Evolutionary conservation across 257 asterid genomes (phyloP).

Genomic region (Solanum pinnatisectum): DNA sequence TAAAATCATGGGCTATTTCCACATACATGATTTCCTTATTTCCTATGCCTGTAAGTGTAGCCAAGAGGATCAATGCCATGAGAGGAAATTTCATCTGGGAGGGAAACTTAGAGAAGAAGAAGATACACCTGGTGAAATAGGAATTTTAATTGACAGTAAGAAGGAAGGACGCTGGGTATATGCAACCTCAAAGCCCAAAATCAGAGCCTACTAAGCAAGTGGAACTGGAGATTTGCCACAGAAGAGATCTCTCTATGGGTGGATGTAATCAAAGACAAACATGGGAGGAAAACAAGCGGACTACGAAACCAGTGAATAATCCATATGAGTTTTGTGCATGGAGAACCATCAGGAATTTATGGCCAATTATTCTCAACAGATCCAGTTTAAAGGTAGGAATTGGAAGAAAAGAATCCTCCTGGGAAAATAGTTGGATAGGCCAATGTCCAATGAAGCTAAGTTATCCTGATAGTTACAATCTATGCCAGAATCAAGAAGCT

Average conservation of each 20-base stretch:
- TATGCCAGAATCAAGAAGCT: background rate
- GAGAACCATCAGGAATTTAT: background rate
- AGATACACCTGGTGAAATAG: background rate
- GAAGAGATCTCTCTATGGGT: background rate
- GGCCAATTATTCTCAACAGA: background rate
- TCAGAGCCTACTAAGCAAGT: background rate
- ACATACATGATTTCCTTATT: background rate
- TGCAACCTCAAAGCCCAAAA: background rate
- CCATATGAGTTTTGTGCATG: background rate
- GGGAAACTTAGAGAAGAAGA: background rate
- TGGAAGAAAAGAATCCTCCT: background rate
- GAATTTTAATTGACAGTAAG: background rate
- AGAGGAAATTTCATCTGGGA: background rate
- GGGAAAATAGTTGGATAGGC: background rate
- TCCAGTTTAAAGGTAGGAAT: background rate
- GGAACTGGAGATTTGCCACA: background rate
- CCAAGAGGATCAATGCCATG: background rate
- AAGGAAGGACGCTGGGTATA: background rate
- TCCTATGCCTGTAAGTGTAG: background rate
- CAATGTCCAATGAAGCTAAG: background rate
- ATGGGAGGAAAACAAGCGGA: background rate
- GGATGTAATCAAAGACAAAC: background rate
- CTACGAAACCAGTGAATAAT: background rate
- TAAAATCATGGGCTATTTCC: background rate
- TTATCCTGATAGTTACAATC: background rate